phyloP scores from a whole-genome alignment of 768 basidiomycete genomes.

The Lentinula boryana region DNA sequence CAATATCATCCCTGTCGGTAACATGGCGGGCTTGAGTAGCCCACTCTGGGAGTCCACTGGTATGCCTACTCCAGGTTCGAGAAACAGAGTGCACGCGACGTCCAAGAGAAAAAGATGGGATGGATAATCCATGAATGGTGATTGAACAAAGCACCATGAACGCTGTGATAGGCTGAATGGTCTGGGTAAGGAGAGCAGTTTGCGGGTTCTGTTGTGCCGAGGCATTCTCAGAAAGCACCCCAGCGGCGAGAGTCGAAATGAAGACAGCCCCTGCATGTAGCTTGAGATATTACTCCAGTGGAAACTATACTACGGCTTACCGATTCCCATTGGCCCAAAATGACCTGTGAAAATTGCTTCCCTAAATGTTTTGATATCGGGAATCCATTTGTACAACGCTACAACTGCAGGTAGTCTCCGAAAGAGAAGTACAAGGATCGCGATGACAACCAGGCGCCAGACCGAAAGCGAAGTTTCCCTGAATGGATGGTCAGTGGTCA shows the following conservation, averaged over 20 bases:
- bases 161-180: constrained; percentile 89
- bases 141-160: constrained; percentile 95
- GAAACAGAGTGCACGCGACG: constrained; percentile 83
- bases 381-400: constrained; percentile 85
- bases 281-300: neutral
- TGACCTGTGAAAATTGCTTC: constrained; percentile 95
- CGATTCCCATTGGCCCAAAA: constrained; percentile 86
- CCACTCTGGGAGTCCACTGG: constrained; percentile 50
- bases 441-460: constrained; percentile 82
- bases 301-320: constrained; percentile 24
- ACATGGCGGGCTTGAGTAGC: constrained; percentile 52
- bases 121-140: constrained; percentile 82
- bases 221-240: constrained; percentile 39
- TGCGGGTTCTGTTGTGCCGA: constrained; percentile 38
- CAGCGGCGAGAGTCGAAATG: constrained; percentile 78
- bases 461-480: constrained; percentile 45
- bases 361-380: constrained; percentile 90
- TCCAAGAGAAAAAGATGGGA: constrained; percentile 91
- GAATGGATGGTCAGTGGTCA: neutral
- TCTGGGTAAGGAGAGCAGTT: constrained; percentile 57
- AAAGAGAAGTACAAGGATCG: constrained; percentile 75
- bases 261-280: constrained; percentile 72
- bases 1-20: constrained; percentile 50
- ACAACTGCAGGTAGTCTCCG: constrained; percentile 83
- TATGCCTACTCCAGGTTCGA: constrained; percentile 61